Percentiles rank a stretch among this genome's conserved stretches.
Evolutionary conservation across 192 early-diverging fungal species (phyloP).

Genomic region (Cetraspora pellucida): DNA sequence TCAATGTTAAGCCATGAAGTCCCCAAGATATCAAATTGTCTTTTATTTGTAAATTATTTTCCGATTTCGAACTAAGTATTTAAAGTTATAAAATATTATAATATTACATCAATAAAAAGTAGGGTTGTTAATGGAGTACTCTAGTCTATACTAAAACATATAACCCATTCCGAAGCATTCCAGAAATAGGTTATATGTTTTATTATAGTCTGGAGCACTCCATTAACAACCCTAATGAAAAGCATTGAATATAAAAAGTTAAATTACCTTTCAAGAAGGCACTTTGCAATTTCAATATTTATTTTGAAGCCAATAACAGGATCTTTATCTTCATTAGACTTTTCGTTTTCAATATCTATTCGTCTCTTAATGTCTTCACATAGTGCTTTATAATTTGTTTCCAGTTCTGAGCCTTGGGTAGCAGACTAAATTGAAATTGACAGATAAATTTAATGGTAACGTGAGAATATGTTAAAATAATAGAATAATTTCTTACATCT

Average conservation of each 20-base stretch:
- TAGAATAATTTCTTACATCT: not conserved
- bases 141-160: no score
- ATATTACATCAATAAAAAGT: not conserved
- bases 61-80: not conserved
- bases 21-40: conserved; percentile 2
- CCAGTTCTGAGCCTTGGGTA: not conserved
- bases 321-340: not conserved
- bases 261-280: conserved; percentile 1
- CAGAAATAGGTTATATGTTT: no score
- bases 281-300: conserved; percentile 3
- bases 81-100: no score
- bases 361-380: conserved; percentile 1
- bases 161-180: no score
- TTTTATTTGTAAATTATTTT: not conserved
- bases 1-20: not conserved
- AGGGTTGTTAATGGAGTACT: no score
- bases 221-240: no score
- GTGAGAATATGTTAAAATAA: not conserved
- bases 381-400: not conserved
- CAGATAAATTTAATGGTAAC: no score
- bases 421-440: conserved; percentile 3
- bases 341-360: not conserved
- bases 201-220: no score
- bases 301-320: not conserved
- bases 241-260: not conserved